These are phyloP conservation scores for Diplodia seriata DNA, from an alignment of 2,329 filamentous ascomycete genomes.

Conservation along the genomic window DNA sequence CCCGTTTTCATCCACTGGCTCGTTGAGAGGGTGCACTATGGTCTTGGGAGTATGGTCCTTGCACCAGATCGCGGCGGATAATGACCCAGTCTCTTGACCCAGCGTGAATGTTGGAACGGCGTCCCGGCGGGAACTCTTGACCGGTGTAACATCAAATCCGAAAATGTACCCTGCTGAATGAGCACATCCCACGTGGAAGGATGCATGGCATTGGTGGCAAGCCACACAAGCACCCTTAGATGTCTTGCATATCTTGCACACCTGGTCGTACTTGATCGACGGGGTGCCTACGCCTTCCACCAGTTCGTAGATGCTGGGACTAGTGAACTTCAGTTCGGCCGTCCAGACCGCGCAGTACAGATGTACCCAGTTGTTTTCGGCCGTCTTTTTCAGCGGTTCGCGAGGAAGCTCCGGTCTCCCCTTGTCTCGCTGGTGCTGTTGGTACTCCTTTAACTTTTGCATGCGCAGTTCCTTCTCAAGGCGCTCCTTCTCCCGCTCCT, in stretches of 20 bases:
- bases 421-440: slow-evolving; percentile 80
- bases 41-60: slow-evolving; percentile 80
- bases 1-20: slow-evolving; percentile 73
- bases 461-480: slow-evolving; percentile 83
- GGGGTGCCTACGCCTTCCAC: slow-evolving; percentile 81
- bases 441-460: slow-evolving; percentile 81
- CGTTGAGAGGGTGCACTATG: slow-evolving; percentile 78
- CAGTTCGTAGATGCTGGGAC: slow-evolving; percentile 79
- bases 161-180: slow-evolving; percentile 81
- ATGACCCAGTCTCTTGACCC: slow-evolving; percentile 76
- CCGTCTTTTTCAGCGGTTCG: slow-evolving; percentile 90
- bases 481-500: slow-evolving; percentile 87
- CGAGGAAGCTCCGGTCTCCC: slow-evolving; percentile 84
- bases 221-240: slow-evolving; percentile 78
- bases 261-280: slow-evolving; percentile 79
- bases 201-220: slow-evolving; percentile 75
- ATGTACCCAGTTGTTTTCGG: slow-evolving; percentile 98
- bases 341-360: slow-evolving; percentile 92
- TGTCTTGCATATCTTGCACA: slow-evolving; percentile 84
- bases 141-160: slow-evolving; percentile 87
- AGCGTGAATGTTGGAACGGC: slow-evolving; percentile 80
- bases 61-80: slow-evolving; percentile 89
- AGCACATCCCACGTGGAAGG: slow-evolving; percentile 89
- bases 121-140: slow-evolving; percentile 87
- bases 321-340: slow-evolving; percentile 90